These are phyloP conservation scores for Sclerotinia subarctica DNA, from an alignment of 2,329 filamentous ascomycete species.

Conservation along the genomic window DNA sequence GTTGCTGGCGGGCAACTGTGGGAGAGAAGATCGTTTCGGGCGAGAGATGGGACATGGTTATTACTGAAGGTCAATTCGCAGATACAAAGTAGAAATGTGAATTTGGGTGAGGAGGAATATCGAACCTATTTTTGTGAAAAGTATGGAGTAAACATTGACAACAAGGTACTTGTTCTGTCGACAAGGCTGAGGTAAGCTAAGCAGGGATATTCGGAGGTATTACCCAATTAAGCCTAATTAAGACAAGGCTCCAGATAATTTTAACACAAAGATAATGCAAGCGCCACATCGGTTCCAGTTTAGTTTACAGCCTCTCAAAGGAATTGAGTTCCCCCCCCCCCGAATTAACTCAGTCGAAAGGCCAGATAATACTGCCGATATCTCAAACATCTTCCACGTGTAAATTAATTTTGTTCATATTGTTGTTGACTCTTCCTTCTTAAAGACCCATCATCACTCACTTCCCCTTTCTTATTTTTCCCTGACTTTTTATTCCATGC, in stretches of 20 bases:
- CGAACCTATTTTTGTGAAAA: background rate
- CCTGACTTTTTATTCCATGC: slow-evolving; percentile 12
- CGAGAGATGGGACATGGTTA: slow-evolving; percentile 40
- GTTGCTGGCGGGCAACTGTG: slow-evolving; percentile 68
- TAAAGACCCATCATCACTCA: background rate
- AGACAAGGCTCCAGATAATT: background rate
- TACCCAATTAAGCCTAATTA: background rate
- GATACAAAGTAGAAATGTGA: background rate
- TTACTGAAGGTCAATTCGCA: background rate
- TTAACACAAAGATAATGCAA: background rate
- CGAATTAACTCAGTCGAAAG: slow-evolving; percentile 10
- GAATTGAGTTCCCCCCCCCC: background rate
- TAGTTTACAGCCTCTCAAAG: background rate
- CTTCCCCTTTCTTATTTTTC: background rate
- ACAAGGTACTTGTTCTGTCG: background rate
- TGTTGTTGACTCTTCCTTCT: background rate
- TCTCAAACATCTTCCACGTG: slow-evolving; percentile 12
- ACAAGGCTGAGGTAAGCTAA: slow-evolving; percentile 2
- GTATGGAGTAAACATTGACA: background rate
- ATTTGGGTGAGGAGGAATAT: background rate
- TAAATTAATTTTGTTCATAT: slow-evolving; percentile 5
- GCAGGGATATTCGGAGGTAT: background rate
- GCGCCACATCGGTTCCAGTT: slow-evolving; percentile 1
- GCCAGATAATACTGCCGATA: slow-evolving; percentile 19
- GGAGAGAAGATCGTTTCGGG: slow-evolving; percentile 62